Conservation (phyloP, 345 rosid genomes). For the Melaleuca alternifolia region DNA sequence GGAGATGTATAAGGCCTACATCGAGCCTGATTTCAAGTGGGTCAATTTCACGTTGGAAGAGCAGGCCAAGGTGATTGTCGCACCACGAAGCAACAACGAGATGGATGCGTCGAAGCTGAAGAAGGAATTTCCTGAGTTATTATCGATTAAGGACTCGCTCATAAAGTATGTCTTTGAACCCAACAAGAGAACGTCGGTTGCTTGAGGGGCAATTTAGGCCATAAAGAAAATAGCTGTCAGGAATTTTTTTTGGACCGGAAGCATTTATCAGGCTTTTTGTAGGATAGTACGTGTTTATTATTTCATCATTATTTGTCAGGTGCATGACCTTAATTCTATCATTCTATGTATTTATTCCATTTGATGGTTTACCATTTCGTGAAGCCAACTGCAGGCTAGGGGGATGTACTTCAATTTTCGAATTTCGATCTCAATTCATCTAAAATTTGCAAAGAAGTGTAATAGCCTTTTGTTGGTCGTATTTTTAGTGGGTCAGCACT, state of each 20-base stretch:
- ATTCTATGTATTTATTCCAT: neutral
- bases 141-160: conserved; percentile 34
- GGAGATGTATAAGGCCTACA: conserved; percentile 36
- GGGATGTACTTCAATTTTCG: neutral
- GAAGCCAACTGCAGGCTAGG: neutral
- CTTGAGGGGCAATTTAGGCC: neutral
- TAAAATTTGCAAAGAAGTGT: neutral
- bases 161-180: conserved; percentile 27
- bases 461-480: neutral
- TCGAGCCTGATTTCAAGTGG: conserved; percentile 27
- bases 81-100: conserved; percentile 41
- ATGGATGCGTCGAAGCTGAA: conserved; percentile 36
- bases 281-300: neutral
- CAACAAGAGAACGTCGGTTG: conserved; percentile 17
- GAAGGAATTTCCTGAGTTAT: conserved; percentile 29
- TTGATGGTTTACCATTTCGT: neutral
- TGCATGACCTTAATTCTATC: neutral
- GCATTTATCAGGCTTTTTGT: neutral
- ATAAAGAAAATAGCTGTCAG: neutral
- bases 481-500: neutral
- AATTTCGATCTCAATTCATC: neutral
- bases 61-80: conserved; percentile 40
- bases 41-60: conserved; percentile 32
- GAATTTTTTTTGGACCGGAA: neutral
- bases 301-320: neutral